These are phyloP conservation scores for Setaria italica DNA, from an alignment of 202 grass and related monocot genomes.

Conservation along the genomic window DNA sequence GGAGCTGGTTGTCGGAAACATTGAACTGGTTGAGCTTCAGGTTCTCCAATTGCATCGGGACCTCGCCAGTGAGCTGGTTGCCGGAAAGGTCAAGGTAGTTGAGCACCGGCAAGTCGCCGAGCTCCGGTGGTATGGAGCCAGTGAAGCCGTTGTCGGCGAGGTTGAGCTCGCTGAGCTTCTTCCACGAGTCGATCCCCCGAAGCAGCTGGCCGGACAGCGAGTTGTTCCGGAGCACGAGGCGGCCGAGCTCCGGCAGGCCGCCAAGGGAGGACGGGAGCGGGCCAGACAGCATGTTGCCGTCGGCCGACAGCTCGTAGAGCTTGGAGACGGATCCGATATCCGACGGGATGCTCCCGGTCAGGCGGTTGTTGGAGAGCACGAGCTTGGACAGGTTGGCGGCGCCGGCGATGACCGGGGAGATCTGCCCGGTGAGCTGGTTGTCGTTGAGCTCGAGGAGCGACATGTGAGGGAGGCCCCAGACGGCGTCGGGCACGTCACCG, in stretches of 20 bases:
- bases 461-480: conserved; percentile 86
- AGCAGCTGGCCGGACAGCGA: conserved; percentile 77
- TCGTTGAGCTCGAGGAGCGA: conserved; percentile 74
- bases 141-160: conserved; percentile 68
- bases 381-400: conserved; percentile 86
- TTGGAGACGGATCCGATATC: conserved; percentile 72
- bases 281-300: conserved; percentile 76
- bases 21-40: conserved; percentile 90
- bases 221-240: conserved; percentile 73
- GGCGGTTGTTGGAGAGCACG: conserved; percentile 68
- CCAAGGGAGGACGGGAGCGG: conserved; percentile 67
- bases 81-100: conserved; percentile 88
- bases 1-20: conserved; percentile 77
- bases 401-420: conserved; percentile 73
- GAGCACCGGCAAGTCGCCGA: conserved; percentile 74
- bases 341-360: conserved; percentile 68
- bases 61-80: conserved; percentile 64
- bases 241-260: conserved; percentile 65
- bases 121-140: conserved; percentile 71
- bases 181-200: conserved; percentile 72
- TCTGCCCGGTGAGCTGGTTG: conserved; percentile 69
- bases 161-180: conserved; percentile 81
- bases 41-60: conserved; percentile 78
- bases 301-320: conserved; percentile 78
- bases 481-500: conserved; percentile 61